Base-by-base conservation (phyloP, 441 rosid genomes). In the Arabidopsis hybrid region DNA sequence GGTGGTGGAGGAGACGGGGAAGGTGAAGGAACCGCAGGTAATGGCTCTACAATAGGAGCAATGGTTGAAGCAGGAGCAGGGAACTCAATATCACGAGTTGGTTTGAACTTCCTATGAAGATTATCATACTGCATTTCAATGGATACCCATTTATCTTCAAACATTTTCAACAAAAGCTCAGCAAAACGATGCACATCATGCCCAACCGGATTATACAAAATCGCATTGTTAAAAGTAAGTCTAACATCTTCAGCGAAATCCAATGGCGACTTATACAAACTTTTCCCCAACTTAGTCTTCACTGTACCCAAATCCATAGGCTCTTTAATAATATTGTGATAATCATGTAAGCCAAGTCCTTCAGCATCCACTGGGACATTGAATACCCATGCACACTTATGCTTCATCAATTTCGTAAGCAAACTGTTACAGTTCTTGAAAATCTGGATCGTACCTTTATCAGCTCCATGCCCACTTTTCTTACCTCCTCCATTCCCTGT, bases 221-320 rank as follows among this genome's bases (percentile, higher is more conserved):
- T 80, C 29, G 98, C 99, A 81, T 95, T 95, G 71, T 76, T 83
- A 74, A 93, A 95, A 11, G 99, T 91, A 74, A 93, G 88, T 71
- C 90, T 88, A 46, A 95, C 92, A 79, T 95, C 98, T 50, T 89
- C 90, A 1, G 95, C 98, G 67, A 95, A 95, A 52, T 86, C 91
- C 76, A 68, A 70, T 0, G 95, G 91, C 0, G 88, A 85, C 65
- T 87, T 79, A 68, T 95, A 95, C 84, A 76, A 73, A 72, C 80
- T 86, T 51, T 81, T 77, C 46, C 65, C 82, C 71, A 93, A 74
- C 77, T 84, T 87, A 55, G 45, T 65, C 82, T 88, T 91, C 63
- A 95, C 91, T 0, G 96, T 89, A 6, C 99, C 97, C 83, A 95
- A 87, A 86, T 95, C 99, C 99, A 95, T 95, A 1, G 99, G 98